These are phyloP conservation scores for Manihot esculenta DNA, from an alignment of 441 rosid species.

Conservation along the genomic window DNA sequence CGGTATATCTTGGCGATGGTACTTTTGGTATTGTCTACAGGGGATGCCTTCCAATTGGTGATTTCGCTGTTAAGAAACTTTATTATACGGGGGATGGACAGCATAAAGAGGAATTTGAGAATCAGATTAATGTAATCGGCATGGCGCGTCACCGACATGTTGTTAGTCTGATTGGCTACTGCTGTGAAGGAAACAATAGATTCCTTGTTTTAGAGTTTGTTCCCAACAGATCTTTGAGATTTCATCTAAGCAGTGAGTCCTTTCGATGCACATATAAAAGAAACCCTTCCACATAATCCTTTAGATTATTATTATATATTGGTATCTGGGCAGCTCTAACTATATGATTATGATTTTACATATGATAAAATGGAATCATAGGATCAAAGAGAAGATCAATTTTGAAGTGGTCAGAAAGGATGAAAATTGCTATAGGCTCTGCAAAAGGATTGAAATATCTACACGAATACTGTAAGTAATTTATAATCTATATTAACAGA, in stretches of 20 bases:
- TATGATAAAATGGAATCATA: not conserved
- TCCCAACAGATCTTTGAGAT: not conserved
- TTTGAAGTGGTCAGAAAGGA: conserved; percentile 66
- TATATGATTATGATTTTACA: not conserved
- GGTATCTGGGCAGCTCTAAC: not conserved
- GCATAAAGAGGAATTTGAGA: conserved; percentile 9
- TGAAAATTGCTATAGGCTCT: no score
- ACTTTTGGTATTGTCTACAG: conserved; percentile 14
- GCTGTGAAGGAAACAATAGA: not conserved
- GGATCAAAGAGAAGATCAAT: conserved; percentile 38
- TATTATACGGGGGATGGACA: not conserved
- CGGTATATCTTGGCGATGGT: conserved; percentile 7
- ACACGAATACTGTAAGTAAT: no score
- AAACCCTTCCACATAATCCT: no score
- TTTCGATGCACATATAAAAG: not conserved
- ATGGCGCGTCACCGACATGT: not conserved
- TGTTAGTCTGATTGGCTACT: not conserved
- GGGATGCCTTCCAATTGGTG: conserved; percentile 2
- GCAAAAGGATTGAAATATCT: no score
- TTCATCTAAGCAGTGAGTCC: not conserved
- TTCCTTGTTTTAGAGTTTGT: conserved; percentile 1
- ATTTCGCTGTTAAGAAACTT: conserved; percentile 14
- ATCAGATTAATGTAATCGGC: conserved; percentile 12
- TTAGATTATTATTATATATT: not conserved
- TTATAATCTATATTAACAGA: no score